Percentiles rank a stretch among this genome's conserved stretches.
Conservation (phyloP, 352 stramenopile genomes). For the Phytophthora cryptogea region DNA sequence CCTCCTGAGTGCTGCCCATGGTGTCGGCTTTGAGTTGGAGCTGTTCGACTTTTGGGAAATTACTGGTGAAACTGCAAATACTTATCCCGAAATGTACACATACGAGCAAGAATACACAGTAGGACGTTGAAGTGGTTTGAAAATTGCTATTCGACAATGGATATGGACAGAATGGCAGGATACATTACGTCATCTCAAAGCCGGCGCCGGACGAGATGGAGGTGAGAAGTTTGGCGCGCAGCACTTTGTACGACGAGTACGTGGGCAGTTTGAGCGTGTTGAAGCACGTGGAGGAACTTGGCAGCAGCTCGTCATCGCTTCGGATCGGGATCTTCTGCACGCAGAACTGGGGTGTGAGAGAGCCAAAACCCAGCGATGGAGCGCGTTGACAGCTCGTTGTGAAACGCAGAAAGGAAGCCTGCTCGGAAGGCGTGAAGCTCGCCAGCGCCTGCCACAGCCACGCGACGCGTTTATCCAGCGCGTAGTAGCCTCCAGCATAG, state of each 20-base stretch:
- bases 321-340: conserved; percentile 80
- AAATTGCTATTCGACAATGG: conserved; percentile 7
- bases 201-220: conserved; percentile 94
- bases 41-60: too few relatives aligned
- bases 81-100: too few relatives aligned
- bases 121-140: too few relatives aligned
- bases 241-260: conserved; percentile 94
- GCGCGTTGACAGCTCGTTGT: conserved; percentile 95
- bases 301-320: conserved; percentile 87
- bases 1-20: conserved; percentile 31
- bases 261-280: conserved; percentile 98
- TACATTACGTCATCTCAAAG: conserved; percentile 96
- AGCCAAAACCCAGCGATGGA: conserved; percentile 94
- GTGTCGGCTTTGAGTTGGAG: too few relatives aligned
- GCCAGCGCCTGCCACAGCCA: conserved; percentile 74
- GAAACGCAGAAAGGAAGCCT: conserved; percentile 93
- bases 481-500: conserved; percentile 95
- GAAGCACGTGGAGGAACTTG: conserved; percentile 96
- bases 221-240: conserved; percentile 93
- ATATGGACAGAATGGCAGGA: background rate
- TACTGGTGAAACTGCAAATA: too few relatives aligned
- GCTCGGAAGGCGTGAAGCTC: conserved; percentile 84
- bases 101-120: too few relatives aligned
- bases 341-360: conserved; percentile 94
- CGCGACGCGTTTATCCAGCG: conserved; percentile 71